These are phyloP conservation scores for Hysterium pulicare DNA, from an alignment of 2,329 filamentous ascomycete genomes.

Conservation along the genomic window DNA sequence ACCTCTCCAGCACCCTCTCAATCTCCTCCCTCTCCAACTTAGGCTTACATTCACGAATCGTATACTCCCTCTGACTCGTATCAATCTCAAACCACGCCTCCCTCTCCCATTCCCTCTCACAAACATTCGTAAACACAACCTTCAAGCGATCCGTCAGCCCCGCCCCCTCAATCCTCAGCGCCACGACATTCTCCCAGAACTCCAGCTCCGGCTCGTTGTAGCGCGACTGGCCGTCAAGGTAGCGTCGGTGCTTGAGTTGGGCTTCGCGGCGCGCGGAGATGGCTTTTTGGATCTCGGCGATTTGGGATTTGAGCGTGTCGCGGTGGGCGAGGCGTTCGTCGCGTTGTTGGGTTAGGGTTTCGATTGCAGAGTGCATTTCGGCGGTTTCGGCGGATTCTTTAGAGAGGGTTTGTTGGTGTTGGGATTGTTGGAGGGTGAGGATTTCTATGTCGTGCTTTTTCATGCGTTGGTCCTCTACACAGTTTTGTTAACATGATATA, in stretches of 20 bases:
- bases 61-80: constrained; percentile 78
- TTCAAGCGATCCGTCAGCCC: constrained; percentile 81
- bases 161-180: constrained; percentile 83
- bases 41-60: constrained; percentile 75
- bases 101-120: constrained; percentile 81
- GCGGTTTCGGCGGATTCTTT: constrained; percentile 72
- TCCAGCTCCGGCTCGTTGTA: constrained; percentile 91
- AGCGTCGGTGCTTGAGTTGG: constrained; percentile 67
- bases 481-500: too few relatives aligned
- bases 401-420: constrained; percentile 69
- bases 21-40: constrained; percentile 77
- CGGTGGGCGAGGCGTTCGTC: constrained; percentile 54
- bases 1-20: constrained; percentile 69
- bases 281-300: constrained; percentile 63
- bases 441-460: constrained; percentile 86
- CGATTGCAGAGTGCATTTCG: constrained; percentile 61
- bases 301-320: constrained; percentile 55
- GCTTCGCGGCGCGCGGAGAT: constrained; percentile 69
- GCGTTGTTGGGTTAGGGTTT: constrained; percentile 54
- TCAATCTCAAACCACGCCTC: constrained; percentile 94
- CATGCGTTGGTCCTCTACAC: constrained; percentile 88
- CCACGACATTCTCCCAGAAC: constrained; percentile 92
- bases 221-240: constrained; percentile 77
- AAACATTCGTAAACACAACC: constrained; percentile 83
- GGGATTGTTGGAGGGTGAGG: constrained; percentile 65